Evolutionary conservation across 352 stramenopile genomes (phyloP).

Genomic region (Phytopythium litorale): DNA sequence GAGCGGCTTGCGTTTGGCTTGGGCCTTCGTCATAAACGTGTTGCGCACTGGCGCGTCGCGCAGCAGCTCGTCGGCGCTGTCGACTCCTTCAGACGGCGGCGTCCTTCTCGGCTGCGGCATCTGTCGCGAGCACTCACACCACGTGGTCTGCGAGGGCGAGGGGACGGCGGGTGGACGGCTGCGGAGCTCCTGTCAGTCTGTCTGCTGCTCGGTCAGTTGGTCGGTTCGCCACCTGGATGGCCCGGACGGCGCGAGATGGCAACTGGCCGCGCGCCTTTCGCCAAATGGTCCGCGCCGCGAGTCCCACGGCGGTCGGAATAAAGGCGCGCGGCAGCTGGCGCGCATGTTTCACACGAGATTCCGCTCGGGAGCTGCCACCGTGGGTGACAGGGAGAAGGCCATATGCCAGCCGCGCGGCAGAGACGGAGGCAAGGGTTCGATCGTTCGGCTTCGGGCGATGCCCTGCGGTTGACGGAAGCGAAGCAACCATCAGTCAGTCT

Average conservation of each 20-base stretch:
- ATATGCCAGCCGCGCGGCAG: background rate
- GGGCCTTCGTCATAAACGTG: conserved; percentile 19
- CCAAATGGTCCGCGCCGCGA: no score
- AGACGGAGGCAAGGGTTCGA: background rate
- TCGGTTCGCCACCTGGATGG: background rate
- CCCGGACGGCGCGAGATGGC: background rate
- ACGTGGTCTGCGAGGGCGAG: background rate
- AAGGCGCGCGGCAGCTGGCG: background rate
- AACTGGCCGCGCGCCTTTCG: background rate
- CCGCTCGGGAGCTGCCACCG: background rate
- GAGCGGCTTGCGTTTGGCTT: conserved; percentile 43
- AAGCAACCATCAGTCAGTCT: no score
- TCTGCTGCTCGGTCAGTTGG: background rate
- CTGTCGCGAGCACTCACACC: conserved; percentile 2
- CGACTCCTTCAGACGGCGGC: background rate
- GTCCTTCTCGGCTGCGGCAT: background rate
- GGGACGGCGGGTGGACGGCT: background rate
- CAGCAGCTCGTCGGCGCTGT: conserved; percentile 2
- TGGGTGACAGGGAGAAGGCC: background rate
- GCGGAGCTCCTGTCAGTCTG: no score
- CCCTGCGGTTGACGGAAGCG: no score
- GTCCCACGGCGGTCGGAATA: background rate
- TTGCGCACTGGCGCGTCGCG: conserved; percentile 7
- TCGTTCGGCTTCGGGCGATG: no score
- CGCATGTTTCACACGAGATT: background rate